A percentile compares a stretch with the other conserved stretches of the same genome.
These are phyloP conservation scores for Heterobasidion occidentale DNA, from an alignment of 1,284 basidiomycete species.

Conservation along the genomic window DNA sequence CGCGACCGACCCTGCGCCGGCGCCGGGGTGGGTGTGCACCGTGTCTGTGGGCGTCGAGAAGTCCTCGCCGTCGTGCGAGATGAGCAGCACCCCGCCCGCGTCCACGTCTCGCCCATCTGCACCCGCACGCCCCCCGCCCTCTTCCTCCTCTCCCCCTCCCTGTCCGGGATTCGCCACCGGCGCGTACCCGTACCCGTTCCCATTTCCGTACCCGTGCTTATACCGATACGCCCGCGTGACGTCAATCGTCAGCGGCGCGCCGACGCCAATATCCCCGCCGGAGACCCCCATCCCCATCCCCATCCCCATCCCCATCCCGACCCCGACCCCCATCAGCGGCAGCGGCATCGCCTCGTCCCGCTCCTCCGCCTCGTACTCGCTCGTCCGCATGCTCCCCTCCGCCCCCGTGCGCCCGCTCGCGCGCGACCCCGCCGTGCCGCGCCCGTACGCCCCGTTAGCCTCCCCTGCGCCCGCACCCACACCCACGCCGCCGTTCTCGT, in stretches of 20 bases:
- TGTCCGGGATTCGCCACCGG: not conserved
- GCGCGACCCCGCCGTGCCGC: no score
- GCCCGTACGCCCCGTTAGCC: no score
- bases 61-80: conserved; percentile 14
- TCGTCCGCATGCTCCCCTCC: not conserved
- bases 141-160: not conserved
- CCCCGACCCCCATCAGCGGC: not conserved
- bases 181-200: not conserved
- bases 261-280: no score
- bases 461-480: no score
- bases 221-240: no score
- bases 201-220: not conserved
- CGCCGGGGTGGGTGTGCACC: not conserved
- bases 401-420: no score
- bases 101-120: not conserved
- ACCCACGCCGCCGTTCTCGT: not conserved
- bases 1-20: not conserved
- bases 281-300: not conserved
- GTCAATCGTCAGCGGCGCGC: not conserved
- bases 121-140: not conserved
- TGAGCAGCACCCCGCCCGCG: conserved; percentile 12
- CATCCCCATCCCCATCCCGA: not conserved
- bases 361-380: not conserved
- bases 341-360: not conserved
- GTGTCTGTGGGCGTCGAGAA: conserved; percentile 6